These are phyloP conservation scores for Penicillium silybi DNA, from an alignment of 495 filamentous ascomycete genomes.

Conservation along the genomic window DNA sequence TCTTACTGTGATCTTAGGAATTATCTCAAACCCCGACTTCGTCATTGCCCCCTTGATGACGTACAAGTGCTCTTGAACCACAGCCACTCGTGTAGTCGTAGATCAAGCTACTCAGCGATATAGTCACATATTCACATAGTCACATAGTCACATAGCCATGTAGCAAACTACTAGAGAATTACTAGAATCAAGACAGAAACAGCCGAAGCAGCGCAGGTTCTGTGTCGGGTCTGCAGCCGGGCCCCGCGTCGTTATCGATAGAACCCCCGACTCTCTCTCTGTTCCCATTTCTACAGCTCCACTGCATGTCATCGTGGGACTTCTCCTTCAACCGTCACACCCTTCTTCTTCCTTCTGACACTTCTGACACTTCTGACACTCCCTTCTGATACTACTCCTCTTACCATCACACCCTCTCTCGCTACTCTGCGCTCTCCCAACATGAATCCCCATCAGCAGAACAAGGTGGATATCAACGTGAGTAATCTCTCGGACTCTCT, in stretches of 20 bases:
- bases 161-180: background rate
- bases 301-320: background rate
- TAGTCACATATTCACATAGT: background rate
- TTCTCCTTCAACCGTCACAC: conserved; percentile 1
- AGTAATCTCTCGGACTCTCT: conserved; percentile 31
- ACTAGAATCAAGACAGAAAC: background rate
- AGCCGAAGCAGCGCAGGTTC: background rate
- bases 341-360: conserved; percentile 2
- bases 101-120: background rate
- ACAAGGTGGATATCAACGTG: conserved; percentile 94
- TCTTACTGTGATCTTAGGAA: background rate
- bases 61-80: background rate
- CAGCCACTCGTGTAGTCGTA: background rate
- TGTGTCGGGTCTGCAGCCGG: background rate
- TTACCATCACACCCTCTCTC: background rate
- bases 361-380: conserved; percentile 1
- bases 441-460: conserved; percentile 96
- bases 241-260: conserved; percentile 14
- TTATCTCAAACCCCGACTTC: background rate
- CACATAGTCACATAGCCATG: too few relatives aligned
- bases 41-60: conserved; percentile 10
- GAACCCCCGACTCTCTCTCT: background rate
- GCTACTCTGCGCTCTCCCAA: too few relatives aligned
- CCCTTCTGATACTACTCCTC: conserved; percentile 6
- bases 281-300: conserved; percentile 3